Evolutionary conservation across 257 asterid species (phyloP).

Genomic region (Nemophila menziesii): DNA sequence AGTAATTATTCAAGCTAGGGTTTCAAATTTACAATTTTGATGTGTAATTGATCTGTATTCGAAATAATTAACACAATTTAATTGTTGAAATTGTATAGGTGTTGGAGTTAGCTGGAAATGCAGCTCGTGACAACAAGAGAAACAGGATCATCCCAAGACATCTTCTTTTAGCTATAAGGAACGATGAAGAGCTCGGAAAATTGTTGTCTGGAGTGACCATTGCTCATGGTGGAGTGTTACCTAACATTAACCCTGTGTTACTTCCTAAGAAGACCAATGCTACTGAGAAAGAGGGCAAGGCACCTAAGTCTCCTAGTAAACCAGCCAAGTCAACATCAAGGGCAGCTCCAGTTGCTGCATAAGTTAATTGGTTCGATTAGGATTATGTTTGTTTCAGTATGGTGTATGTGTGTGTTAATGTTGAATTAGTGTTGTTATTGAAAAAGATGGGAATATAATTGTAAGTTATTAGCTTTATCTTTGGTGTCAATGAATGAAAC

Average conservation of each 20-base stretch:
- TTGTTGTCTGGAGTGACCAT: conserved; percentile 17
- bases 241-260: conserved; percentile 17
- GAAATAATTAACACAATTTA: too few species aligned
- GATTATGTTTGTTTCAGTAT: neutral
- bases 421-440: too few species aligned
- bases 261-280: conserved; percentile 13
- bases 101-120: conserved; percentile 21
- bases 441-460: too few species aligned
- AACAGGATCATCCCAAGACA: conserved; percentile 15
- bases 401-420: neutral
- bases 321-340: conserved; percentile 13
- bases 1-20: too few species aligned
- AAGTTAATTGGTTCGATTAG: too few species aligned
- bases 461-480: too few species aligned
- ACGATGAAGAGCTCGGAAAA: conserved; percentile 19
- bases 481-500: too few species aligned
- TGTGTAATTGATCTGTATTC: too few species aligned
- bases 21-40: too few species aligned
- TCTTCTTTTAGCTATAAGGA: conserved; percentile 16
- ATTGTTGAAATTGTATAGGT: conserved; percentile 6
- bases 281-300: neutral
- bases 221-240: conserved; percentile 21
- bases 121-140: conserved; percentile 19
- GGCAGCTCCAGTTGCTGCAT: conserved; percentile 1
- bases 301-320: conserved; percentile 12